These are phyloP conservation scores for Laetiporus sulphureus DNA, from an alignment of 1,284 basidiomycete species.

Conservation along the genomic window DNA sequence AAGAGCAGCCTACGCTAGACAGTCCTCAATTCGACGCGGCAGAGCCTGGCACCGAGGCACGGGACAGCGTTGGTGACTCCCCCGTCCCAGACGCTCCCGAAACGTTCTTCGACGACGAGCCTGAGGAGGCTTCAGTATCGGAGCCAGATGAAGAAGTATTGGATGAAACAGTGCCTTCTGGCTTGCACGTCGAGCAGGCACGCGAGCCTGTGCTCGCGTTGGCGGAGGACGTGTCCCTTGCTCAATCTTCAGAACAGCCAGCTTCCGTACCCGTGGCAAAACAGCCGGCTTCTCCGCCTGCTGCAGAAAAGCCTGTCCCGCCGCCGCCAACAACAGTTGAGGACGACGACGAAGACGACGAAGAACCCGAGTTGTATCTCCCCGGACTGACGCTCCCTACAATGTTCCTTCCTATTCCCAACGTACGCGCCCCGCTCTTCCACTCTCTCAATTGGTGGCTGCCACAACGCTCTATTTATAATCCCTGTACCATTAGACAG, in stretches of 20 bases:
- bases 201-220: conserved; percentile 12
- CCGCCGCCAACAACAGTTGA: conserved; percentile 30
- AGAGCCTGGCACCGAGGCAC: background rate
- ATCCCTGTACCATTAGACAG: conserved; percentile 52
- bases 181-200: conserved; percentile 6
- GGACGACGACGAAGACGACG: conserved; percentile 31
- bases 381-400: conserved; percentile 54
- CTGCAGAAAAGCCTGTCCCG: conserved; percentile 28
- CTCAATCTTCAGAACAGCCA: conserved; percentile 1
- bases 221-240: conserved; percentile 17
- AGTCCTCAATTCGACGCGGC: conserved; percentile 1
- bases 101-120: conserved; percentile 51
- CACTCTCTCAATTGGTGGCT: conserved; percentile 53
- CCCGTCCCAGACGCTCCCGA: conserved; percentile 38
- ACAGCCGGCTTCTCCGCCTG: conserved; percentile 17
- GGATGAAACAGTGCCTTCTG: conserved; percentile 15
- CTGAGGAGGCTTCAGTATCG: conserved; percentile 12
- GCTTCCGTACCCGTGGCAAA: conserved; percentile 18
- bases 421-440: conserved; percentile 51
- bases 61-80: background rate
- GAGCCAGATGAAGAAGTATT: conserved; percentile 15
- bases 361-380: conserved; percentile 52
- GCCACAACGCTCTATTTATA: conserved; percentile 27
- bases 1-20: conserved; percentile 3
- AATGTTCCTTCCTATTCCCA: conserved; percentile 79